Base-by-base conservation (phyloP, 371 early-diverging fungal genomes). In the Haplosporangium sp. region DNA sequence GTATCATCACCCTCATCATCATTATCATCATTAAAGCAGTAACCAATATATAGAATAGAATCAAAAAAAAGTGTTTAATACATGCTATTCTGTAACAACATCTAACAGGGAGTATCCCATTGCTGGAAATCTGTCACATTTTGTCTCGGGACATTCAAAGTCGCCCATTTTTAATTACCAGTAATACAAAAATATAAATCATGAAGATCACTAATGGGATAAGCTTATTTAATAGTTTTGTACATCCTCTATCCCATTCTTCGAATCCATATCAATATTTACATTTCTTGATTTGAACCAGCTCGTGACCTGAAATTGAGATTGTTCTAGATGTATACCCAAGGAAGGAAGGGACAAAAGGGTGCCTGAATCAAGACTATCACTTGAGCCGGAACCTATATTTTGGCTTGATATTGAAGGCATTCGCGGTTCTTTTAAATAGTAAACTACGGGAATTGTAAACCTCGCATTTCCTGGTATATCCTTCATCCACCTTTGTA, bases 341-440 rank as follows among this genome's bases (percentile, higher is more conserved):
- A 79, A 42, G 1, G 71, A 67, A 4, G 79, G 79, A 2, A 73
- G 27, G 5, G 78, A 78, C 7, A 77, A 40, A 8, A 77, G 27
- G 1, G 47, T 64, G n/a, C 60, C 65, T 7, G 38, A 20, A 52
- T n/a, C 5, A 20, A 8, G 10, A 55, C 10, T 55, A 10, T 55
- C 34, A 20, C 34, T 55, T 11, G 10, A 37, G 34, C 10, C 37
- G 15, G 20, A 15, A 15, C 45, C 35, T 44, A 11, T 20, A 34
- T 27, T 20, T 47, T 45, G 61, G n/a, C 27, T 39, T 8, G 17
- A 39, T 4, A 11, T 35, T 8, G 10, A 34, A 27, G 55, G 20
- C 0, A 8, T 4, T 15, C 27, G 52, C 7, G 61, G 34, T 40
- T 55, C 11, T 11, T 35, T 47, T 42, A 40, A 4, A 10, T 9